Conservation (phyloP, 495 filamentous ascomycete species). For the Lophiotrema nucula region DNA sequence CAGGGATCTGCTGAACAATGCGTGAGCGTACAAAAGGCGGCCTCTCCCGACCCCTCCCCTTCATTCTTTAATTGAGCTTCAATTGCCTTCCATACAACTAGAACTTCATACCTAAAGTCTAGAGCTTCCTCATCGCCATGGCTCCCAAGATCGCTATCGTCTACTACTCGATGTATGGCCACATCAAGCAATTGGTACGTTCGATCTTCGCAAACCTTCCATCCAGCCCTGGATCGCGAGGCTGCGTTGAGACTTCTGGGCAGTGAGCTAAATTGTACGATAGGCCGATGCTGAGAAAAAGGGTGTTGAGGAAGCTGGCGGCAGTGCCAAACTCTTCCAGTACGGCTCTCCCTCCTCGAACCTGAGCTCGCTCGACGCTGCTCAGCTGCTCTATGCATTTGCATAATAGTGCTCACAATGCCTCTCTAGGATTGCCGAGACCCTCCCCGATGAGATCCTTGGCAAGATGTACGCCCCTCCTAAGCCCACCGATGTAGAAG, state of each 20-base stretch:
- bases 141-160: constrained; percentile 92
- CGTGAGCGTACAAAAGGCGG: too few relatives aligned
- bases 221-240: too few relatives aligned
- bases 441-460: constrained; percentile 78
- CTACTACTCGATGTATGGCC: constrained; percentile 92
- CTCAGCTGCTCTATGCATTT: too few relatives aligned
- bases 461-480: constrained; percentile 83
- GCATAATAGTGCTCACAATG: background rate
- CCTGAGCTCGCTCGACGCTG: too few relatives aligned
- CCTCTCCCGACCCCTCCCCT: background rate
- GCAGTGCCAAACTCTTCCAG: constrained; percentile 77
- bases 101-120: background rate
- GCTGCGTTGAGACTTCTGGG: too few relatives aligned
- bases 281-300: constrained; percentile 87
- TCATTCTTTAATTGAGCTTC: constrained; percentile 1
- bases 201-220: too few relatives aligned
- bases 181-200: constrained; percentile 29
- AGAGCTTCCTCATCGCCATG: constrained; percentile 50
- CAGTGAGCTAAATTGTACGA: constrained; percentile 4
- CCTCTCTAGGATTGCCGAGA: constrained; percentile 66
- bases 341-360: constrained; percentile 43
- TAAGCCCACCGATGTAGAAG: constrained; percentile 65
- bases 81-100: background rate
- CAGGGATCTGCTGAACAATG: too few relatives aligned
- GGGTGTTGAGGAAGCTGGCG: constrained; percentile 87